phyloP scores from a whole-genome alignment of 257 asterid species.

The Orobanche coerulescens region DNA sequence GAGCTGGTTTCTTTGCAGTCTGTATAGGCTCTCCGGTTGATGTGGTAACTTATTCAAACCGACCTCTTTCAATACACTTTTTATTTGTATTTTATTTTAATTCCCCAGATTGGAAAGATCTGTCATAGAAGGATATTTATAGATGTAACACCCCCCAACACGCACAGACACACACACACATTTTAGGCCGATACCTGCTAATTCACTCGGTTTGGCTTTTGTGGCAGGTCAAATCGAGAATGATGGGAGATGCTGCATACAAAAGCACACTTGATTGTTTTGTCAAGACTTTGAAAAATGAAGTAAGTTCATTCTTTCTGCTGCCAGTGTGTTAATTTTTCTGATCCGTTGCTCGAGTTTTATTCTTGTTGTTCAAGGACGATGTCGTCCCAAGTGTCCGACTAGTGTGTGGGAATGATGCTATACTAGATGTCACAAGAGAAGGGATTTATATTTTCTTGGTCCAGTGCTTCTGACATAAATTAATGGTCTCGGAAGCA shows the following conservation, averaged over 20 bases:
- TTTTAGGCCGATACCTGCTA: conserved; percentile 10
- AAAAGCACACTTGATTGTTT: conserved; percentile 87
- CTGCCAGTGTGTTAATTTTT: too few species aligned
- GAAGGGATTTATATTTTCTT: conserved; percentile 4
- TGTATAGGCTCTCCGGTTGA: conserved; percentile 99
- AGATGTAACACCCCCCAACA: too few species aligned
- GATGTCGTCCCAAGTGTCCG: not conserved
- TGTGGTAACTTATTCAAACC: conserved; percentile 48
- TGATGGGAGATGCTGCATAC: conserved; percentile 95
- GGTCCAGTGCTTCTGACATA: not conserved
- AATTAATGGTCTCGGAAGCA: too few species aligned
- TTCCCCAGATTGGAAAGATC: not conserved
- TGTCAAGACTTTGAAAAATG: conserved; percentile 86
- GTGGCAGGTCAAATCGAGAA: conserved; percentile 88
- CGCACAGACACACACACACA: too few species aligned
- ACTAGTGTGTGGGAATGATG: not conserved
- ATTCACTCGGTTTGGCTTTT: conserved; percentile 18
- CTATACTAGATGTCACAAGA: not conserved
- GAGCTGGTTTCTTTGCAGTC: conserved; percentile 97
- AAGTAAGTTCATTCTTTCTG: conserved; percentile 48
- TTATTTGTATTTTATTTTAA: not conserved
- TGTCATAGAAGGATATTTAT: not conserved
- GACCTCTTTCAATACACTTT: not conserved
- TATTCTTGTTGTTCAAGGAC: not conserved
- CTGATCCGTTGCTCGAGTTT: conserved; percentile 6